Conservation (phyloP, 148 eudicot species). For the Persicaria maculosa region DNA sequence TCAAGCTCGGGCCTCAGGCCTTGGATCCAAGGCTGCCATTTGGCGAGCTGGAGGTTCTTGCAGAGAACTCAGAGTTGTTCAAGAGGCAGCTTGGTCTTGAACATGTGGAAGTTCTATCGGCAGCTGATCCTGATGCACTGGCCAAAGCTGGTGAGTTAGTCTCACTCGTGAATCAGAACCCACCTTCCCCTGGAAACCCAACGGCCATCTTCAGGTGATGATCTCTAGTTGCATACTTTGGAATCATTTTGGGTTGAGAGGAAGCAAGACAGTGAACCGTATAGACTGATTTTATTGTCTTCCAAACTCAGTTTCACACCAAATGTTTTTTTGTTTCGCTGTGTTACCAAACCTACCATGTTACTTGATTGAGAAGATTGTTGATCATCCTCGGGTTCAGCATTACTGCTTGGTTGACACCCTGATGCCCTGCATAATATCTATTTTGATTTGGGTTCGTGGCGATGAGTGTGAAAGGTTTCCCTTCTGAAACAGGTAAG, state of each 20-base stretch:
- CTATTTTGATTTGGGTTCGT: too few relatives aligned
- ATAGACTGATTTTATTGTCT: not conserved
- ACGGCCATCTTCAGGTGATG: slow-evolving; percentile 52
- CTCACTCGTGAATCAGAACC: slow-evolving; percentile 50
- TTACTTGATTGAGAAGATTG: too few relatives aligned
- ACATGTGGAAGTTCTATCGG: slow-evolving; percentile 44
- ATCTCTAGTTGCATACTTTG: not conserved
- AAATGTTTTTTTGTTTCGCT: too few relatives aligned
- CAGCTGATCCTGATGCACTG: slow-evolving; percentile 38
- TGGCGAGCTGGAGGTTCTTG: slow-evolving; percentile 71
- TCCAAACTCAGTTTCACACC: not conserved
- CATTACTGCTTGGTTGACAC: too few relatives aligned
- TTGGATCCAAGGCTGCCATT: slow-evolving; percentile 77
- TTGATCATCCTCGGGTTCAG: too few relatives aligned
- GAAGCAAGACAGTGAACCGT: not conserved
- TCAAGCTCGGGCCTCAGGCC: slow-evolving; percentile 63
- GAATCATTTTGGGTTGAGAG: not conserved
- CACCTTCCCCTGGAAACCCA: slow-evolving; percentile 87
- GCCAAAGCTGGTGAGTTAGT: slow-evolving; percentile 46
- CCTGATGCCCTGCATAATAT: too few relatives aligned
- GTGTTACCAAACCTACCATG: too few relatives aligned
- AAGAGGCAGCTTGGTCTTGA: slow-evolving; percentile 67
- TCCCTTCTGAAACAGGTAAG: too few relatives aligned
- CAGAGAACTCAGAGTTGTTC: slow-evolving; percentile 54
- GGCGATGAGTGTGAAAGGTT: too few relatives aligned